Evolutionary conservation across 305 asterid genomes (phyloP), one percentile per base, ranked within the genome.

Genomic region (Ruellia speciosa): DNA sequence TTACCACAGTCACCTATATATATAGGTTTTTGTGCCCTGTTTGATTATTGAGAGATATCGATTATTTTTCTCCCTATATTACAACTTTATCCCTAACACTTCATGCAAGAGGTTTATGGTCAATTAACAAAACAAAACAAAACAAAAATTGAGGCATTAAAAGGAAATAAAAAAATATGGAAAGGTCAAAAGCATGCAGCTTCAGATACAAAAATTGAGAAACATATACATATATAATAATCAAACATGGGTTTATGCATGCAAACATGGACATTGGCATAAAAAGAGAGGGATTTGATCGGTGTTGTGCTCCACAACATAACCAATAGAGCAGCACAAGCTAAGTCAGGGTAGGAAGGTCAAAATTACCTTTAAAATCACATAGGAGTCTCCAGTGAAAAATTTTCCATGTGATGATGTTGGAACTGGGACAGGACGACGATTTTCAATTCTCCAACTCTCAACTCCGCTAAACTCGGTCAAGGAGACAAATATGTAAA

Each of bases 391-490:
- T 65, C 95, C 95, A 8, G 81, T 73, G 75, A 71, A 86, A 70
- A 88, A 86, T 52, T 80, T 88, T 60, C 97, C 94, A 66, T 77
- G 74, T 48, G 80, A 75, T 52, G 88, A 71, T 57, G 71, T 81
- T 59, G 92, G 81, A 59, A 83, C 86, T 19, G 80, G 77, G 50
- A 79, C 82, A 12, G 90, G 76, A 57, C 64, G 74, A 64, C 81
- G 79, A 66, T 83, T 83, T 80, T 80, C 95, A 13, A 88, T 74
- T 59, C 89, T 82, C 97, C 97, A 88, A 54, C 83, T 80, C 74
- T 86, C 97, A 69, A 79, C 72, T 64, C 94, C 97, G 70, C 97
- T 88, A 59, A 33, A 72, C 59, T 52, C 48, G 34, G 76, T 67
- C 61, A 77, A 76, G 76, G 84, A 83, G 45, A 47, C 67, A 68